Base-by-base conservation (phyloP, 2,329 filamentous ascomycete species). In the Fusarium camptoceras region DNA sequence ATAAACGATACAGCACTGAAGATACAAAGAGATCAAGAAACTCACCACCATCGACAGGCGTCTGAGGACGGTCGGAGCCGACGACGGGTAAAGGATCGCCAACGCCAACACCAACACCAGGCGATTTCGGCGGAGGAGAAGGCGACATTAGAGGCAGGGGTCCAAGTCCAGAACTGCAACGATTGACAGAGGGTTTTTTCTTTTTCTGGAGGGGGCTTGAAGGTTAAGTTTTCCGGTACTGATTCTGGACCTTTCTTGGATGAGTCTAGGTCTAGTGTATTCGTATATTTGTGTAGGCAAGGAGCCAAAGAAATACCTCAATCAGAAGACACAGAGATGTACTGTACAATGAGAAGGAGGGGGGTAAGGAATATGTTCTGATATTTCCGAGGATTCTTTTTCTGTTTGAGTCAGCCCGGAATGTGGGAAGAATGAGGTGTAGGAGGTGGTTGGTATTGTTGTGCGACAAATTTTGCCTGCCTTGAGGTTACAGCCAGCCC, bases 1-100 rank as follows among this genome's bases (percentile, higher is more conserved):
- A 39, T 12, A 27, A 9, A 15, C 11, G 25, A 12, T 27, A 18
- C 8, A 39, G 22, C n/a, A n/a, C 31, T 34, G 24, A 15, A n/a
- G 48, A 37, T 39, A 39, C 31, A 39, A 51, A 10, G 24, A 39
- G 24, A 53, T 27, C 34, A 53, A 42, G 49, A 42, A 51, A 46
- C 66, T 60, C 28, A 65, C 59, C 55, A 50, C 47, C 30, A 42
- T 41, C 42, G 31, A 50, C 44, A 46, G 48, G 57, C 50, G 43
- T 51, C 61, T 62, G 61, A 46, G 56, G 41, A 44, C 67, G 67
- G 67, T 64, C 67, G 58, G 58, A 70, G 67, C 67, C 67, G 67
- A 64, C 67, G 62, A 62, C 64, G 43, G 54, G 60, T 64, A 55
- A 43, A 20, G 31, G 59, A 27, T 59, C 50, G 28, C 20, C 54